Conservation (phyloP, 179 eudicot species). For the Vitellaria paradoxa region DNA sequence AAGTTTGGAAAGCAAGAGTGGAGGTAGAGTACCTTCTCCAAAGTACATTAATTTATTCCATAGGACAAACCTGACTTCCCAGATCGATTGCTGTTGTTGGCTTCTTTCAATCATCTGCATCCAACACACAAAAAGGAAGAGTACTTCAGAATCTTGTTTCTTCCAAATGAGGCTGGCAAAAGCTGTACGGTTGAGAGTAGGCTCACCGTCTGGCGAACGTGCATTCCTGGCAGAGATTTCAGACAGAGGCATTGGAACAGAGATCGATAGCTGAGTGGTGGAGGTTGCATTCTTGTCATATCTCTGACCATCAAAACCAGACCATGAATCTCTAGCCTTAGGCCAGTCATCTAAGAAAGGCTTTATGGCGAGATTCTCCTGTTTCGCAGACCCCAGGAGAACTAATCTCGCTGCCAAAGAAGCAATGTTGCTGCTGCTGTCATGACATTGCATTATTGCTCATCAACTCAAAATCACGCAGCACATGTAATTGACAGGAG, state of each 20-base stretch:
- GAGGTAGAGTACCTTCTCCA: neutral
- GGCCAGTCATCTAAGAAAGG: slow-evolving; percentile 7
- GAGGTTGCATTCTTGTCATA: slow-evolving; percentile 36
- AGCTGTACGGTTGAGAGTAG: neutral
- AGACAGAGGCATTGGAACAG: slow-evolving; percentile 27
- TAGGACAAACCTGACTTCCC: neutral
- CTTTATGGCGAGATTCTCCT: slow-evolving; percentile 33
- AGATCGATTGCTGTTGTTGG: neutral
- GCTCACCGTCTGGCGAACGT: slow-evolving; percentile 32
- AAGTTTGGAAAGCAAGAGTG: slow-evolving; percentile 7
- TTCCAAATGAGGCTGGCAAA: neutral
- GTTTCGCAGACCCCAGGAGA: slow-evolving; percentile 28
- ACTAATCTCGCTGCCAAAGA: slow-evolving; percentile 35
- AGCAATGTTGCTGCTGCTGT: slow-evolving; percentile 42
- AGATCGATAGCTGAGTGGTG: slow-evolving; percentile 46
- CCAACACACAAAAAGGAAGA: neutral
- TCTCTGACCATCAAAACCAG: slow-evolving; percentile 32
- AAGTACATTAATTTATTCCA: neutral
- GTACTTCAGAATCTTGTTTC: neutral
- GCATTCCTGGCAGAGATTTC: slow-evolving; percentile 29
- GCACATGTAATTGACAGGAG: slow-evolving; percentile 19
- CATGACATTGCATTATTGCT: slow-evolving; percentile 27
- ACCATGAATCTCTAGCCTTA: slow-evolving; percentile 22
- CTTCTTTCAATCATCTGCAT: slow-evolving; percentile 25
- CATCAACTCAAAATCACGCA: neutral